Percentiles rank a stretch among this genome's conserved stretches.
Conservation (phyloP, 2,329 filamentous ascomycete species). For the Thielaviopsis euricoi region DNA sequence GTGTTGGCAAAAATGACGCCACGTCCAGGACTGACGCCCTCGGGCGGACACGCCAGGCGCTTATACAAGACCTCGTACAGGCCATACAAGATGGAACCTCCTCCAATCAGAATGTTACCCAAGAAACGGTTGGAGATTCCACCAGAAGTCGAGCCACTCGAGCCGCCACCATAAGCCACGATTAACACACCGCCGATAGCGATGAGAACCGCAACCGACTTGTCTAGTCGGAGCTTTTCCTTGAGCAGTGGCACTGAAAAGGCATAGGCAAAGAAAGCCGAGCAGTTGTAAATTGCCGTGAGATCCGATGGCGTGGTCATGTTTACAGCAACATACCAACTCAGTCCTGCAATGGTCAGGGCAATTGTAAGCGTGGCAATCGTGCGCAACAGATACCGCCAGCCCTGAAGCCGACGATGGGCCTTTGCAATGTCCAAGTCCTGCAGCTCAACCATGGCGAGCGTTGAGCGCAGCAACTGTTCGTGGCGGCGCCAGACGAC, state of each 20-base stretch:
- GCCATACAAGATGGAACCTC: slow-evolving; percentile 83
- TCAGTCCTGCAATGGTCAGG: slow-evolving; percentile 76
- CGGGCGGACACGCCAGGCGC: slow-evolving; percentile 77
- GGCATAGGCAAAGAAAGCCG: slow-evolving; percentile 94
- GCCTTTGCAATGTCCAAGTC: slow-evolving; percentile 47
- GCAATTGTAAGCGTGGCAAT: slow-evolving; percentile 72
- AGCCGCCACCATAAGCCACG: slow-evolving; percentile 78
- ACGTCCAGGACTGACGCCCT: slow-evolving; percentile 68
- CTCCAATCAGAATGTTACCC: slow-evolving; percentile 82
- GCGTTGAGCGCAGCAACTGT: slow-evolving; percentile 34
- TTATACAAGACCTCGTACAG: slow-evolving; percentile 98
- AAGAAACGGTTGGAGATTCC: slow-evolving; percentile 47
- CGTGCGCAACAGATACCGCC: slow-evolving; percentile 59
- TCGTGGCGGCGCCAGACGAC: slow-evolving; percentile 62
- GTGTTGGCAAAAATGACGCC: slow-evolving; percentile 92
- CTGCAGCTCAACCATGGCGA: slow-evolving; percentile 72
- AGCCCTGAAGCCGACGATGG: slow-evolving; percentile 19
- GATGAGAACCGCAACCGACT: slow-evolving; percentile 70
- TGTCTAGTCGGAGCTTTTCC: slow-evolving; percentile 69
- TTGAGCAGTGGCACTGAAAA: slow-evolving; percentile 83
- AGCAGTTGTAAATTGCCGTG: slow-evolving; percentile 98
- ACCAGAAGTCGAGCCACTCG: slow-evolving; percentile 19
- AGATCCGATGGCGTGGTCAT: slow-evolving; percentile 85
- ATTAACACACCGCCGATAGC: slow-evolving; percentile 82
- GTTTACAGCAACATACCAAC: slow-evolving; percentile 91